Base-by-base conservation (phyloP, 495 filamentous ascomycete genomes). In the Penicillium herquei region DNA sequence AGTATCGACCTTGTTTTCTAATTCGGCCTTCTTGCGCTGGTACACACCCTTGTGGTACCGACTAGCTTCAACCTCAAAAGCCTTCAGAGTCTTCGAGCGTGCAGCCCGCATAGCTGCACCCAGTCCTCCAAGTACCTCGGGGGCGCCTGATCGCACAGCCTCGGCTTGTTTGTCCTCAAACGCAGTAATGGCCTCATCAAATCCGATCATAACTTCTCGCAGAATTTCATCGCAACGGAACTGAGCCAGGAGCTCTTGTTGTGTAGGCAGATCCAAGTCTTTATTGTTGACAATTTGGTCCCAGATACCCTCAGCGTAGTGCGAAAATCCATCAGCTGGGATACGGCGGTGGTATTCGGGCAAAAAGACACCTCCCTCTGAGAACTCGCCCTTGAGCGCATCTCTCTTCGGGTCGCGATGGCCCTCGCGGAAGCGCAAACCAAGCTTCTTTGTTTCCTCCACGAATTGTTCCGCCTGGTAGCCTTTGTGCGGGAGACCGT, bases 281-380 rank as follows among this genome's bases (percentile, higher is more conserved):
- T 98, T 98, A 74, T 98, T 98, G 73, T 91, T 89, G 62, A 96
- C 91, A 62, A 98, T 98, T 71, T 97, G 94, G 67, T 96, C 91
- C 94, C 94, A 98, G 13, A 98, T 84, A 37, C 92, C 89, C 63
- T 91, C 85, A 8, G 94, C 92, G 66, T 98, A 98, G 49, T 89
- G 79, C 3, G 93, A 86, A 69, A 97, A 93, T 6, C 94, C 94
- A 68, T 98, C 94, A 9, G 94, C 94, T 39, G 94, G 94, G 52
- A 98, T 97, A 51, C 95, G 81, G 54, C 94, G 81, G 74, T 98
- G 94, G 67, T 98, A 98, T 59, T 96, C 91, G 12, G 94, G 88
- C 34, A 96, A 71, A 72, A 98, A 95, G 3, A 98, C 81, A 1
- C 89, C 89, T 0, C 85, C 88, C 31, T 86, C 81, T 32, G 90